Conservation (phyloP, 2,329 filamentous ascomycete species). For the Paracoccidioides lutzii region DNA sequence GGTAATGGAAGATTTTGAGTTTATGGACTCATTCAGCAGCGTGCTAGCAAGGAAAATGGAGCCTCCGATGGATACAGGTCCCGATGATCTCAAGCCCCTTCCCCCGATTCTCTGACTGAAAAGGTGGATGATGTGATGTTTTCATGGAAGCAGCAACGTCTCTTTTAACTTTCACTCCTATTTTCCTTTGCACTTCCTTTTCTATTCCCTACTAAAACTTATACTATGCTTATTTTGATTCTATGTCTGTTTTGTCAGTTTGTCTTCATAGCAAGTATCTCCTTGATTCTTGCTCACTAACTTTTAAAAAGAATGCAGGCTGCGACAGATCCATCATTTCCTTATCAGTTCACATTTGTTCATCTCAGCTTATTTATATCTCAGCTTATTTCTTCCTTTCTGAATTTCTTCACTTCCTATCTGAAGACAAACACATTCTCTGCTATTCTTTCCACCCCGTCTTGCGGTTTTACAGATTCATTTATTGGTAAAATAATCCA, state of each 20-base stretch:
- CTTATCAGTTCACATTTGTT: too few relatives aligned
- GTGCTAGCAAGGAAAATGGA: slow-evolving; percentile 47
- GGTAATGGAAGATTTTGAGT: slow-evolving; percentile 54
- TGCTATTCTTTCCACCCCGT: too few relatives aligned
- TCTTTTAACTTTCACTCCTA: neutral
- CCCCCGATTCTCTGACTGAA: neutral
- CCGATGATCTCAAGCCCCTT: neutral
- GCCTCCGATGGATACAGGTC: neutral
- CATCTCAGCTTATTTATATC: too few relatives aligned
- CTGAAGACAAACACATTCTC: too few relatives aligned
- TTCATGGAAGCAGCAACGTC: slow-evolving; percentile 4
- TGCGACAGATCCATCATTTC: too few relatives aligned
- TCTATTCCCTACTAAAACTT: neutral
- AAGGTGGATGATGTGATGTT: slow-evolving; percentile 6
- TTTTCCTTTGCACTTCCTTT: neutral
- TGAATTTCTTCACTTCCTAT: too few relatives aligned
- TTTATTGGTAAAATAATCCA: too few relatives aligned
- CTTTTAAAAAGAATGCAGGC: too few relatives aligned
- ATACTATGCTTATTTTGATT: neutral
- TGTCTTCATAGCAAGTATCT: neutral
- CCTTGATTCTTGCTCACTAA: too few relatives aligned
- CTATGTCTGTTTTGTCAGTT: neutral
- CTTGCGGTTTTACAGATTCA: too few relatives aligned
- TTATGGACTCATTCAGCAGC: slow-evolving; percentile 59
- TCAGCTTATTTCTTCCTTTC: too few relatives aligned